Conservation (phyloP, 805 yeast species). For the Starmerella scarabaei region DNA sequence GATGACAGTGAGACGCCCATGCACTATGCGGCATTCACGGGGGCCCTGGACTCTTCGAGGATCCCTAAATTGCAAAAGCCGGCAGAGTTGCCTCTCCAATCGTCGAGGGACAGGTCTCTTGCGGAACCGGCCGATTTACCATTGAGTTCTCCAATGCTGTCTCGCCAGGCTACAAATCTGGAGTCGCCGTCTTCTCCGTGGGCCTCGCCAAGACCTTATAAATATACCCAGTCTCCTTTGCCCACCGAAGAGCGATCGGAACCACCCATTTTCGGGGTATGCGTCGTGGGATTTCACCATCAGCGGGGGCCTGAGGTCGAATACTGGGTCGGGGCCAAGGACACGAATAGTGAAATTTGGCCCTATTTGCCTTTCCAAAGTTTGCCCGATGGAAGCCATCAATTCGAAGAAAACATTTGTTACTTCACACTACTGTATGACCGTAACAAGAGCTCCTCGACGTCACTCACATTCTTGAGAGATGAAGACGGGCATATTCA, state of each 20-base stretch:
- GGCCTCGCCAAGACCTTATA: constrained; percentile 14
- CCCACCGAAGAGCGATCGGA: not conserved
- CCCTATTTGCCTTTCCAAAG: constrained; percentile 88
- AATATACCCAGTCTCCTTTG: constrained; percentile 13
- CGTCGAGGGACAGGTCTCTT: too few relatives aligned
- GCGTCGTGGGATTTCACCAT: constrained; percentile 89
- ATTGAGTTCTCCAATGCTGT: not conserved
- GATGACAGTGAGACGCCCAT: not conserved
- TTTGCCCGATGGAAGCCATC: constrained; percentile 89
- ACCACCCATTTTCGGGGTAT: constrained; percentile 57
- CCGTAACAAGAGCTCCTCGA: constrained; percentile 35
- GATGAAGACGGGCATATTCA: constrained; percentile 31
- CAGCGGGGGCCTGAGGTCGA: constrained; percentile 88
- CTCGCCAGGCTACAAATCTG: too few relatives aligned
- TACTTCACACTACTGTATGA: constrained; percentile 75
- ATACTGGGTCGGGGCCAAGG: constrained; percentile 56
- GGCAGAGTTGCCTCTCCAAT: too few relatives aligned
- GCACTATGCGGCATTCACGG: not conserved
- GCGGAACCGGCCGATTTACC: not conserved
- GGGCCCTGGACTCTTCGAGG: too few relatives aligned
- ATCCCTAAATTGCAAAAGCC: too few relatives aligned
- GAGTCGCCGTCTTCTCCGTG: constrained; percentile 7
- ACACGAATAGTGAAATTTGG: constrained; percentile 44
- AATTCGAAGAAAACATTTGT: constrained; percentile 85
- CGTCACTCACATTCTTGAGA: constrained; percentile 31